Evolutionary conservation across 495 filamentous ascomycete genomes (phyloP).

Genomic region (Podospora bellae-mahoneyi): DNA sequence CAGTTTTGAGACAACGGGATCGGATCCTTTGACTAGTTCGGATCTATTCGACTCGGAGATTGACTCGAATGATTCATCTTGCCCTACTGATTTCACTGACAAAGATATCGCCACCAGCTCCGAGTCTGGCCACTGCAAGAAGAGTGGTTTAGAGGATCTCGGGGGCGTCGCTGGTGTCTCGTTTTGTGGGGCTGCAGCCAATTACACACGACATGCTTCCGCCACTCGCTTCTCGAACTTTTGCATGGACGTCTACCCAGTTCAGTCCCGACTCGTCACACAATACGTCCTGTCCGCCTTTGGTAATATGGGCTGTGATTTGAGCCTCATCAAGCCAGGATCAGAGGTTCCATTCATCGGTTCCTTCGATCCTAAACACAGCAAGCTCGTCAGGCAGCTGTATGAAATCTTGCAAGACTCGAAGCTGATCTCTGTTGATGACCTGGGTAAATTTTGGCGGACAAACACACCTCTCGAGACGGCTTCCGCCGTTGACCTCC

Average conservation of each 20-base stretch:
- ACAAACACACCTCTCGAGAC: background rate
- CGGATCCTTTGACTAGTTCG: too few species aligned
- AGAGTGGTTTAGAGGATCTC: background rate
- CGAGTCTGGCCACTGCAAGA: conserved; percentile 7
- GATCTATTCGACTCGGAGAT: background rate
- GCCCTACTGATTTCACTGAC: background rate
- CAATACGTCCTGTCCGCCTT: conserved; percentile 45
- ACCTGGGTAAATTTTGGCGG: background rate
- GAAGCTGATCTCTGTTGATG: background rate
- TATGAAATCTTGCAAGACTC: conserved; percentile 33
- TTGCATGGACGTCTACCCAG: conserved; percentile 34
- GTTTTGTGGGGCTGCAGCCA: background rate
- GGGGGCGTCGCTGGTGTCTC: background rate
- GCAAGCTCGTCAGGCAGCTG: conserved; percentile 31
- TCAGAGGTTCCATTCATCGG: conserved; percentile 21
- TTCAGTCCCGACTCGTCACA: conserved; percentile 36
- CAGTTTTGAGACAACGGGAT: background rate
- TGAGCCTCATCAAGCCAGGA: conserved; percentile 23
- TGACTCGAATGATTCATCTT: background rate
- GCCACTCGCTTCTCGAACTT: conserved; percentile 24
- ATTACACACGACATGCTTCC: background rate
- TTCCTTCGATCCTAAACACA: conserved; percentile 23
- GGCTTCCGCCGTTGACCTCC: background rate
- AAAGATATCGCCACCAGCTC: background rate
- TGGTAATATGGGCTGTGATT: conserved; percentile 30